Evolutionary conservation across 345 rosid species (phyloP).

Genomic region (Rhodomyrtus tomentosa): DNA sequence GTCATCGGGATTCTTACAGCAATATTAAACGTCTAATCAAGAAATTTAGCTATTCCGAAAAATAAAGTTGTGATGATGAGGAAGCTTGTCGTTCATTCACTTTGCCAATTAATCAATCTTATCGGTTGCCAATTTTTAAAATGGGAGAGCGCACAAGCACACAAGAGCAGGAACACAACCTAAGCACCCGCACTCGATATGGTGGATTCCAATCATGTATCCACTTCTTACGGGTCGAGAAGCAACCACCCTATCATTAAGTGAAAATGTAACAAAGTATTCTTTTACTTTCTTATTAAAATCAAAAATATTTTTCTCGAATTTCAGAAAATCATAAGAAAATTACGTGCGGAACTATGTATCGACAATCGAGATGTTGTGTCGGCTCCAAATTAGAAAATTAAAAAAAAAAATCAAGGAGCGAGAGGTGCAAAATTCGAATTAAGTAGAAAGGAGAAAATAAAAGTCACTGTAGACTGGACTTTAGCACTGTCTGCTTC

Average conservation of each 20-base stretch:
- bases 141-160: neutral
- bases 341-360: neutral
- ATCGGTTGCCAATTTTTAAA: neutral
- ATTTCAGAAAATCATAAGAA: neutral
- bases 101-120: neutral
- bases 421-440: neutral
- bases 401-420: no score
- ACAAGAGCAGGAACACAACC: neutral
- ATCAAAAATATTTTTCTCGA: neutral
- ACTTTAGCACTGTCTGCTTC: neutral
- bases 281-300: neutral
- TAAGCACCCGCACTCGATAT: neutral
- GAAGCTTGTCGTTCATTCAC: neutral
- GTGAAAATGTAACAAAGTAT: neutral
- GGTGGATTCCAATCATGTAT: neutral
- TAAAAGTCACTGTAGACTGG: no score
- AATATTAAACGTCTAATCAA: neutral
- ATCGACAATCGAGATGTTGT: neutral
- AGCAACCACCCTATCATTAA: neutral
- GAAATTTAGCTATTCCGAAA: neutral
- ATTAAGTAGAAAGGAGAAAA: neutral
- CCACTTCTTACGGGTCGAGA: neutral
- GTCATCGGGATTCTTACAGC: neutral
- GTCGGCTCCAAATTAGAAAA: no score
- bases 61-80: neutral